These are phyloP conservation scores for Chiua sp. DNA, from an alignment of 1,284 basidiomycete species.

Conservation along the genomic window DNA sequence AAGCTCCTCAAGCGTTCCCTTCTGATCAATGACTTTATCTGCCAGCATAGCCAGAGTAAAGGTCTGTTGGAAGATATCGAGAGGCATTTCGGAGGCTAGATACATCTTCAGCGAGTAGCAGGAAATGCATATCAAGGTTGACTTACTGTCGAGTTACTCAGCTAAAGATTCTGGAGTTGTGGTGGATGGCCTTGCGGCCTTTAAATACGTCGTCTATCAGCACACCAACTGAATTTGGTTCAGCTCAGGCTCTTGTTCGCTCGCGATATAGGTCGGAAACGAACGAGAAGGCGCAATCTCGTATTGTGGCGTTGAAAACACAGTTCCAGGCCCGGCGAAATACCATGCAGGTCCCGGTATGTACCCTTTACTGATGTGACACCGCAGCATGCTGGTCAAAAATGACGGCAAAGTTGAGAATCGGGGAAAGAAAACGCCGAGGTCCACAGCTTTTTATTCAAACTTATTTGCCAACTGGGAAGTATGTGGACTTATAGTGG, in stretches of 20 bases:
- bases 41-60: constrained; percentile 12
- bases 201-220: not conserved
- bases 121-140: not conserved
- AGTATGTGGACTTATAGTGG: no score
- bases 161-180: not conserved
- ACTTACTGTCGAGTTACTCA: not conserved
- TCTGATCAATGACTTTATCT: not conserved
- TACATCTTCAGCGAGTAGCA: not conserved
- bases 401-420: not conserved
- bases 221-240: not conserved
- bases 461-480: not conserved
- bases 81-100: constrained; percentile 15
- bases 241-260: not conserved
- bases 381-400: not conserved
- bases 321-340: not conserved
- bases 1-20: constrained; percentile 3
- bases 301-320: not conserved
- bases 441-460: no score
- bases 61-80: constrained; percentile 28
- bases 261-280: not conserved
- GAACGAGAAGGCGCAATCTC: not conserved
- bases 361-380: no score
- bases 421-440: no score
- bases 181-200: not conserved
- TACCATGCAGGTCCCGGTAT: no score